Percentiles rank a stretch among this genome's conserved stretches.
Conservation (phyloP, 768 basidiomycete genomes). For the Boletus speciosus region DNA sequence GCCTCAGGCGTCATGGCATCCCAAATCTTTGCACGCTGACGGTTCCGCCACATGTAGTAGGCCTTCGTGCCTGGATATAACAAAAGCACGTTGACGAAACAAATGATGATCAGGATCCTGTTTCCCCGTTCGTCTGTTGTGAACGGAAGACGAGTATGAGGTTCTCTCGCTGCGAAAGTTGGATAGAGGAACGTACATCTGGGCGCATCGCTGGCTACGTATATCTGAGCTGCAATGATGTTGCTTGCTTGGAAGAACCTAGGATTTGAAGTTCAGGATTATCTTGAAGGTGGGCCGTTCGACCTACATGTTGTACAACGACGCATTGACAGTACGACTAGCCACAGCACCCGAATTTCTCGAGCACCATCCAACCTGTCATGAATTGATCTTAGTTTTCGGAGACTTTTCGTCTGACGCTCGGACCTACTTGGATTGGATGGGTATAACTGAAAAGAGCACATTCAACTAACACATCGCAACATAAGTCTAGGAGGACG, state of each 20-base stretch:
- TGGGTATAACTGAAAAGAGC: constrained; percentile 38
- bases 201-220: constrained; percentile 55
- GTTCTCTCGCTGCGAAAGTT: too few species aligned
- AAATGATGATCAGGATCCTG: constrained; percentile 49
- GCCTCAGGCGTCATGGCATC: constrained; percentile 51
- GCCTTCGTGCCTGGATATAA: constrained; percentile 53
- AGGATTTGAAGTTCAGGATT: neutral
- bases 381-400: neutral
- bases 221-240: constrained; percentile 52
- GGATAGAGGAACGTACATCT: constrained; percentile 36
- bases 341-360: constrained; percentile 59
- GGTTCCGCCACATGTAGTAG: constrained; percentile 60
- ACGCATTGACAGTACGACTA: constrained; percentile 56
- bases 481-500: neutral
- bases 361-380: constrained; percentile 53
- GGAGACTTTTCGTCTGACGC: neutral
- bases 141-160: neutral
- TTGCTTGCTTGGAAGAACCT: constrained; percentile 43
- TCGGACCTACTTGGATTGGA: constrained; percentile 40
- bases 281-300: neutral
- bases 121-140: constrained; percentile 55
- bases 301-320: constrained; percentile 52
- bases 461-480: neutral
- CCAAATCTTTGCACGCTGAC: constrained; percentile 52
- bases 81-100: constrained; percentile 45